phyloP scores from a whole-genome alignment of 225 moss, liverwort and hornwort species.

The Marchantia paleacea region DNA sequence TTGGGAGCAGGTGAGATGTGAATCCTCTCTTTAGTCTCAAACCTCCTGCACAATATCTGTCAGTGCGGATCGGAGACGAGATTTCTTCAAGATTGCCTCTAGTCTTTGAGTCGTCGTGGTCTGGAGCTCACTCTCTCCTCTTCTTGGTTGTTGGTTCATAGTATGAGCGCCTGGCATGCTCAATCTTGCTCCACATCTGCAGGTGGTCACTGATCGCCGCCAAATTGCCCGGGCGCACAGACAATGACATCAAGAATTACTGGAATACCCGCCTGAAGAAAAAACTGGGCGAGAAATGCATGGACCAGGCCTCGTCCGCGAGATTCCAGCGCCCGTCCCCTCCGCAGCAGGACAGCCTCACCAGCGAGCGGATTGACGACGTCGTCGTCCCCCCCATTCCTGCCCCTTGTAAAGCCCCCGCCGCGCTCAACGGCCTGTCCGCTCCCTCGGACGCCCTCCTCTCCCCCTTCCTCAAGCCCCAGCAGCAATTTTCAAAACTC shows the following conservation, averaged over 20 bases:
- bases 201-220: conserved; percentile 25
- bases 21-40: background rate
- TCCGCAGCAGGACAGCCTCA: background rate
- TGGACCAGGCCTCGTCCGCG: background rate
- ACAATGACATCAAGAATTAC: conserved; percentile 28
- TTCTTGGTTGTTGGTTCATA: background rate
- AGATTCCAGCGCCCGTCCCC: background rate
- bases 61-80: background rate
- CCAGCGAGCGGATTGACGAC: conserved; percentile 5
- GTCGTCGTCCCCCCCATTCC: background rate
- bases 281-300: conserved; percentile 4
- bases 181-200: conserved; percentile 12
- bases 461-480: background rate
- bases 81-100: background rate
- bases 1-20: conserved; percentile 56
- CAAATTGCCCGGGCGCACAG: conserved; percentile 22
- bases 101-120: background rate
- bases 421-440: background rate
- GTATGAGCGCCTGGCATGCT: background rate
- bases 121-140: background rate
- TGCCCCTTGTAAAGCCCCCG: background rate
- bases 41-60: background rate
- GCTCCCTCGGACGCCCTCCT: background rate
- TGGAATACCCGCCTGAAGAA: conserved; percentile 28
- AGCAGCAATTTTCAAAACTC: background rate